Evolutionary conservation across 345 rosid genomes (phyloP).

Genomic region (Populus ilicifolia): DNA sequence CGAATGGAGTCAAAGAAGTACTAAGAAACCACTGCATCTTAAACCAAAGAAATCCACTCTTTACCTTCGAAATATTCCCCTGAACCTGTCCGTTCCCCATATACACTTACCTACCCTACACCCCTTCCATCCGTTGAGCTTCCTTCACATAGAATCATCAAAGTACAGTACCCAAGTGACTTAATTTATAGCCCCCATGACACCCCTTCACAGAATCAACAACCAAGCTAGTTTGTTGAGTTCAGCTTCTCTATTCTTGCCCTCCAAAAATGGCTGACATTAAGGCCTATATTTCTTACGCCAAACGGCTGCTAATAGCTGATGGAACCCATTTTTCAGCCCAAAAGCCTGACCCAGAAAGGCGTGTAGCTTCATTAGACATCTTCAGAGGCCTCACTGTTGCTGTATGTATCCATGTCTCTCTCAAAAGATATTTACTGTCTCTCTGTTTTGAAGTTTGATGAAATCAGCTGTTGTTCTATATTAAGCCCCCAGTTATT

Average conservation of each 20-base stretch:
- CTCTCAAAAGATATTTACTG: background rate
- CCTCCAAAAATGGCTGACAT: slow-evolving; percentile 47
- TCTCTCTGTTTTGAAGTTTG: background rate
- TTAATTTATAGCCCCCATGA: background rate
- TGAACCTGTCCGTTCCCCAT: background rate
- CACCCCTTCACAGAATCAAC: background rate
- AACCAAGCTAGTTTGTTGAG: background rate
- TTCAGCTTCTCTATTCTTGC: background rate
- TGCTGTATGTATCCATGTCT: slow-evolving; percentile 39
- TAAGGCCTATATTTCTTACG: slow-evolving; percentile 29
- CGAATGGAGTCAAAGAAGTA: background rate
- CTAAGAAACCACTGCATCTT: background rate
- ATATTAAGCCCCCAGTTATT: background rate
- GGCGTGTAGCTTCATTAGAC: slow-evolving; percentile 71
- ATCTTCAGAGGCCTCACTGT: slow-evolving; percentile 90
- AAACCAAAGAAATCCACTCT: background rate
- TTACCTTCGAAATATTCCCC: background rate
- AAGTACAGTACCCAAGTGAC: background rate
- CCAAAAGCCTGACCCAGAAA: slow-evolving; percentile 20
- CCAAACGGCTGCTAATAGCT: slow-evolving; percentile 33
- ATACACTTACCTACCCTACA: background rate
- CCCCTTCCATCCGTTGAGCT: background rate
- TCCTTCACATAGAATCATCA: background rate
- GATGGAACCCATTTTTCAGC: slow-evolving; percentile 25
- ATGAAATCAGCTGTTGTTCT: background rate